A percentile compares a stretch with the other conserved stretches of the same genome.
Evolutionary conservation across 75 land plant genomes (phyloP).

Genomic region (Picea sitchensis): DNA sequence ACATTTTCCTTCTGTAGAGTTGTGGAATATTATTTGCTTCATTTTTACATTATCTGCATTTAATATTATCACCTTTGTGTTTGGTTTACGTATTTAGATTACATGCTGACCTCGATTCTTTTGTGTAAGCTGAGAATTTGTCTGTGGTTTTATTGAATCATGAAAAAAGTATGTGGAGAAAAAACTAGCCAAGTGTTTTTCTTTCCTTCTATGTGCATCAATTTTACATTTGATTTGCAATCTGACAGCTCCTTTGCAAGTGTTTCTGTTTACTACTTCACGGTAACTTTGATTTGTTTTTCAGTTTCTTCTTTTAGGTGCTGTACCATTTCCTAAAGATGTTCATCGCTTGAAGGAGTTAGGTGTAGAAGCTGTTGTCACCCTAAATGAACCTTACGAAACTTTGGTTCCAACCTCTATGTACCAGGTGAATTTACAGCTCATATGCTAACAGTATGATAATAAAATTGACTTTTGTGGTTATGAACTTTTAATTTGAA

Average conservation of each 20-base stretch:
- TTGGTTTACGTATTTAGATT: too few relatives aligned
- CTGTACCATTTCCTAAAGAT: constrained; percentile 56
- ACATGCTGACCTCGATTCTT: background rate
- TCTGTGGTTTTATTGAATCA: background rate
- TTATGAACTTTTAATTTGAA: background rate
- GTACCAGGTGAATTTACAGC: constrained; percentile 33
- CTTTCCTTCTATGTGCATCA: background rate
- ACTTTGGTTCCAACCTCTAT: constrained; percentile 56
- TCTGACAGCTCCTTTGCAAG: background rate
- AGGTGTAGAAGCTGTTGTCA: constrained; percentile 60
- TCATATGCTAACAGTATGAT: background rate
- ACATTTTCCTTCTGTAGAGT: background rate
- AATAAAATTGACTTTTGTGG: background rate
- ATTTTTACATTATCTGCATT: too few relatives aligned
- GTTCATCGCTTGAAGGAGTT: constrained; percentile 47
- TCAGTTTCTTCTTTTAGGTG: constrained; percentile 44
- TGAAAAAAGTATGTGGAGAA: too few relatives aligned
- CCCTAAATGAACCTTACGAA: constrained; percentile 58
- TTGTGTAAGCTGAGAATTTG: background rate
- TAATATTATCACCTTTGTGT: too few relatives aligned
- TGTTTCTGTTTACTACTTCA: background rate
- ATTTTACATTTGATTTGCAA: background rate
- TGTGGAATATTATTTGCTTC: too few relatives aligned
- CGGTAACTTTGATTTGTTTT: constrained; percentile 3
- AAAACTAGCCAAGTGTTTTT: background rate